A percentile compares a stretch with the other conserved stretches of the same genome.
These are phyloP conservation scores for Calocybe gambosa DNA, from an alignment of 1,284 basidiomycete species.

Conservation along the genomic window DNA sequence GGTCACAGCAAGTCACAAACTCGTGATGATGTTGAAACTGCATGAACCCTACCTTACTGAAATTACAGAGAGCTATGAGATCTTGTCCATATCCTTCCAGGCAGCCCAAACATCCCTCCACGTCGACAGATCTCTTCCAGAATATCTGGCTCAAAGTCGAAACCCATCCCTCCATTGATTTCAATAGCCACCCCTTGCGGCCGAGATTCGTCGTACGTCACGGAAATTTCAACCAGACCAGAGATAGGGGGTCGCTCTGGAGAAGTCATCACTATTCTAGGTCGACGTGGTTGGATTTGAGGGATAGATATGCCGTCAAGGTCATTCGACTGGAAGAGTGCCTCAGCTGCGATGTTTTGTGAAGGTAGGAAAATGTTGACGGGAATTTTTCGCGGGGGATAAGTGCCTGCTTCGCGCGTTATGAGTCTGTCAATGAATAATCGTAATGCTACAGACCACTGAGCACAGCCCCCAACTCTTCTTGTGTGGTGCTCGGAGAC, in stretches of 20 bases:
- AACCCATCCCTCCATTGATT: slow-evolving; percentile 51
- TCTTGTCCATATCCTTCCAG: slow-evolving; percentile 41
- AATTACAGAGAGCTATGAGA: slow-evolving; percentile 15
- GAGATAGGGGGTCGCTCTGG: slow-evolving; percentile 57
- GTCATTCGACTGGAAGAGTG: slow-evolving; percentile 37
- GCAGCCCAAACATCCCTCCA: slow-evolving; percentile 41
- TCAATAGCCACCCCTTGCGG: slow-evolving; percentile 48
- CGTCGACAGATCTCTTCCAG: slow-evolving; percentile 45
- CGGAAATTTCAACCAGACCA: slow-evolving; percentile 50
- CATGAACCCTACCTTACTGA: background rate
- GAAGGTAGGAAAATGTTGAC: slow-evolving; percentile 52
- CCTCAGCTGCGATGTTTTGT: slow-evolving; percentile 26
- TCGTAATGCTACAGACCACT: slow-evolving; percentile 32
- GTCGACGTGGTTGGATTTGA: slow-evolving; percentile 25
- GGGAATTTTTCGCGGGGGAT: slow-evolving; percentile 50
- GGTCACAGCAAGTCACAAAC: no score
- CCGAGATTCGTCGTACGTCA: slow-evolving; percentile 45
- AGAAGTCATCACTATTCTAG: slow-evolving; percentile 45
- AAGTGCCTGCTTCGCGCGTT: slow-evolving; percentile 33
- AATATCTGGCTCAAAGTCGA: slow-evolving; percentile 41
- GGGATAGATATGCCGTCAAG: slow-evolving; percentile 31
- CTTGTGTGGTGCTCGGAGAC: slow-evolving; percentile 34
- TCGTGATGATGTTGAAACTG: no score
- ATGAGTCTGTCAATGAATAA: slow-evolving; percentile 3
- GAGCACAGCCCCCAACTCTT: slow-evolving; percentile 51